Base-by-base conservation (phyloP, 345 rosid genomes). In the Acer campestre region DNA sequence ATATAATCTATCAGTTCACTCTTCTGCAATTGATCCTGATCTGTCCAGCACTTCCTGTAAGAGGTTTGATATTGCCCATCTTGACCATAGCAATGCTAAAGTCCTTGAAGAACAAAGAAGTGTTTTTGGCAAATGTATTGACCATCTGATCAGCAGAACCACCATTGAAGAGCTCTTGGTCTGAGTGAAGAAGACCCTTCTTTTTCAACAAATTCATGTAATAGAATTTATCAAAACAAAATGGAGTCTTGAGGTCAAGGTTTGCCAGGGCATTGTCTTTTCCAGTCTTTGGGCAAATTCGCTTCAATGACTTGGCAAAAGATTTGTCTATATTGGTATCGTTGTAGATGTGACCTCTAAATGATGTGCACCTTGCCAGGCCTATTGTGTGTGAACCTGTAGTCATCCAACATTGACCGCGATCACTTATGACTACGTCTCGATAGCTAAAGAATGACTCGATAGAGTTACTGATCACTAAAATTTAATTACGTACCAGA, bases 121-220 rank as follows among this genome's bases (percentile, higher is more conserved):
- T 29, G 73, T 61, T 64, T 1, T 14, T 48, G 22, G 84, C 83
- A 71, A 81, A 87, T 22, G 13, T 2, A 25, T 68, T 80, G 51
- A 83, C 89, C 38, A 78, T 70, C 22, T 59, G 2, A 68, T 53
- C 80, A 20, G 70, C 61, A 70, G 84, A 75, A 35, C 82, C 72
- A 8, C 80, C 78, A 27, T 73, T 85, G 72, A 84, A 85, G 59
- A 87, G 77, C 70, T 82, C 83, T 63, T 85, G 88, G 53, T 83
- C 89, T 10, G 83, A 77, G 59, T 67, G 82, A 42, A 85, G 87
- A 18, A 85, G 86, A 70, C 92, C 89, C 61, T 80, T 82, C 31
- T 73, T 53, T 13, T 62, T 56, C 66, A 85, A 22, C 75, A 89
- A 53, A 55, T 89, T 68, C 27, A 72, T 62, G 83, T 75, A 82